Evolutionary conservation across 331 rosid species (phyloP).

Genomic region (Quercus tomentella): DNA sequence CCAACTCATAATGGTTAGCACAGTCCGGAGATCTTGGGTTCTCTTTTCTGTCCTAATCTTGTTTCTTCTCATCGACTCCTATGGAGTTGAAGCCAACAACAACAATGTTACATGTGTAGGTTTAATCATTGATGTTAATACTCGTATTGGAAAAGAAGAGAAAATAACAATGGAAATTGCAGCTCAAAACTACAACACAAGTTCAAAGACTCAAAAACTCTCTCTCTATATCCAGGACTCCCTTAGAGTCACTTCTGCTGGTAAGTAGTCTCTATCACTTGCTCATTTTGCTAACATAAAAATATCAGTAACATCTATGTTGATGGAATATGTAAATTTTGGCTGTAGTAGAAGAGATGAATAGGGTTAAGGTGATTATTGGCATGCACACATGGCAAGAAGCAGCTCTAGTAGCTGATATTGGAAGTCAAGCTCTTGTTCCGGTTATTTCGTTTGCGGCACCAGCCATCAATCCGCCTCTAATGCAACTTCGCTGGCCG

Average conservation of each 20-base stretch:
- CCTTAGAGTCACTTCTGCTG: conserved; percentile 30
- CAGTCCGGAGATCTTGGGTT: too few relatives aligned
- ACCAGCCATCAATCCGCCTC: not conserved
- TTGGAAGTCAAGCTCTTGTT: conserved; percentile 12
- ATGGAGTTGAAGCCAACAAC: conserved; percentile 2
- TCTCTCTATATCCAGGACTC: conserved; percentile 38
- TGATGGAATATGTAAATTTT: not conserved
- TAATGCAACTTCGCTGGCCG: conserved; percentile 4
- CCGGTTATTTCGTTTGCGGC: conserved; percentile 18
- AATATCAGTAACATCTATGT: not conserved
- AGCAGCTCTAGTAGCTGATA: conserved; percentile 20
- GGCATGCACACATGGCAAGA: conserved; percentile 19
- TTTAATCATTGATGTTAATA: conserved; percentile 32
- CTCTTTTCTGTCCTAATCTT: not conserved
- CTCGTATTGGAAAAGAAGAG: conserved; percentile 62
- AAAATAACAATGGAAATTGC: conserved; percentile 52
- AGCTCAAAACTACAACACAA: conserved; percentile 38
- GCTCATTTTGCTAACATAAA: not conserved
- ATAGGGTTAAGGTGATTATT: conserved; percentile 27
- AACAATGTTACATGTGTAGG: conserved; percentile 32
- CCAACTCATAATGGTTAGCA: too few relatives aligned
- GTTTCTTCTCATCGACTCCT: conserved; percentile 9
- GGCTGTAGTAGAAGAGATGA: conserved; percentile 43
- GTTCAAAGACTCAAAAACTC: conserved; percentile 36
- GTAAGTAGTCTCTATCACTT: conserved; percentile 30